Evolutionary conservation across 179 eudicot species (phyloP), one percentile per base, ranked within the genome.

Genomic region (Gypsophila paniculata): DNA sequence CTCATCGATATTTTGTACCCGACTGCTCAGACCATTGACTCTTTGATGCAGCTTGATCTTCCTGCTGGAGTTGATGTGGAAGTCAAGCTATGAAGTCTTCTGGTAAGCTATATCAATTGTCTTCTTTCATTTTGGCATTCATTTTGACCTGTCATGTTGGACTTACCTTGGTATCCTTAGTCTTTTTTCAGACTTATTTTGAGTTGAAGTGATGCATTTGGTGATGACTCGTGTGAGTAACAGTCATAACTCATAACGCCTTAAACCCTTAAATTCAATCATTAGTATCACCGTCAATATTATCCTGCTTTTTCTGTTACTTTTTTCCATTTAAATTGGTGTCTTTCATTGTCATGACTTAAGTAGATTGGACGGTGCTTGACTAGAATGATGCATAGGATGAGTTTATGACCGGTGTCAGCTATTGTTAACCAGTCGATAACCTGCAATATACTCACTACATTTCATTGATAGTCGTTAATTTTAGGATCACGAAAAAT

Each of bases 61-160:
- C 96, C 99, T 76, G 92, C 95, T 61, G 99, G 99, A 34, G 97
- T 94, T 58, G 99, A 94, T 78, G 99, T 94, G 39, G 97, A 94
- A 85, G 96, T 91, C 59, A 94, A 93, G 84, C 97, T 93, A 18
- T 93, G 82, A 86, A 76, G 75, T 54, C 15, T 42, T 62, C 42
- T 63, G 66, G 76, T 75, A 61, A 61, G 65, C 10, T 39, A 8
- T 70, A 17, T n/a, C 8, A 23, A 61, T 4, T 46, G 55, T 15
- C 69, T 62, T 61, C 32, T 51, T 65, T 58, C 36, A 34, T 49
- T 67, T 2, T 55, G 14, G 58, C 8, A 39, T 39, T 58, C 13
- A 19, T 65, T 23, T 42, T 42, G 52, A 12, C 23, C 46, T 29
- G 18, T 34, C 39, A 15, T 23, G 55, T 59, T 70, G 29, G 14